Conservation (phyloP, 2,329 filamentous ascomycete genomes). For the Aspergillus brunneoviolaceus region DNA sequence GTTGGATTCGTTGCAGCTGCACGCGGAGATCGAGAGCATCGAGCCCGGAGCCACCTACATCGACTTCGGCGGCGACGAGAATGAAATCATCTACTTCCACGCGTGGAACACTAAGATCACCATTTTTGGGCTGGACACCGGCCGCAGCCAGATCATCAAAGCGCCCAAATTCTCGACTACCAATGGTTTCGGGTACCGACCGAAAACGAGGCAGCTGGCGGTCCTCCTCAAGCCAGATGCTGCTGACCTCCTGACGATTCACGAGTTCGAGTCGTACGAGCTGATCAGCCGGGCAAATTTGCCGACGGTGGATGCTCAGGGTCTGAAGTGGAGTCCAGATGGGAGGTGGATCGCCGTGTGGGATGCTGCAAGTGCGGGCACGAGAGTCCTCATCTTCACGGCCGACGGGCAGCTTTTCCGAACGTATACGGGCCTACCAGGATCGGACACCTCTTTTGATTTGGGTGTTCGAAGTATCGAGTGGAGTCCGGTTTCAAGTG, state of each 20-base stretch:
- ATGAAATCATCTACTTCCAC: constrained; percentile 41
- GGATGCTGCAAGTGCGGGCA: constrained; percentile 54
- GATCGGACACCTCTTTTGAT: constrained; percentile 41
- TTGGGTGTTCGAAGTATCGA: constrained; percentile 54
- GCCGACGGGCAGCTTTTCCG: constrained; percentile 60
- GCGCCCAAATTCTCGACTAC: constrained; percentile 39
- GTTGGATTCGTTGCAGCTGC: constrained; percentile 35
- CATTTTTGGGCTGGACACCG: constrained; percentile 36
- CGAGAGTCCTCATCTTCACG: constrained; percentile 56
- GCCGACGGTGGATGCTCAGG: constrained; percentile 57
- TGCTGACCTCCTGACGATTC: constrained; percentile 40
- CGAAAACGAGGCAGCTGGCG: constrained; percentile 41
- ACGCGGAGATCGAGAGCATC: constrained; percentile 43
- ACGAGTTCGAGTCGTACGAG: constrained; percentile 37
- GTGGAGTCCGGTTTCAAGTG: constrained; percentile 48
- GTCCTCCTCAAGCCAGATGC: constrained; percentile 42
- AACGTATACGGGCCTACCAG: constrained; percentile 46
- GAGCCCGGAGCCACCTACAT: constrained; percentile 37
- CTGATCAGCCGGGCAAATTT: constrained; percentile 37
- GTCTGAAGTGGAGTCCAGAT: constrained; percentile 60
- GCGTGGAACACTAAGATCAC: constrained; percentile 42
- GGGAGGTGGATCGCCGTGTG: constrained; percentile 60
- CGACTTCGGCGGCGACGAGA: constrained; percentile 39
- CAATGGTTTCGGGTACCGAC: constrained; percentile 41
- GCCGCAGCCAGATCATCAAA: constrained; percentile 41